Conservation (phyloP, 179 eudicot genomes). For the Sideroxylon spinosum region DNA sequence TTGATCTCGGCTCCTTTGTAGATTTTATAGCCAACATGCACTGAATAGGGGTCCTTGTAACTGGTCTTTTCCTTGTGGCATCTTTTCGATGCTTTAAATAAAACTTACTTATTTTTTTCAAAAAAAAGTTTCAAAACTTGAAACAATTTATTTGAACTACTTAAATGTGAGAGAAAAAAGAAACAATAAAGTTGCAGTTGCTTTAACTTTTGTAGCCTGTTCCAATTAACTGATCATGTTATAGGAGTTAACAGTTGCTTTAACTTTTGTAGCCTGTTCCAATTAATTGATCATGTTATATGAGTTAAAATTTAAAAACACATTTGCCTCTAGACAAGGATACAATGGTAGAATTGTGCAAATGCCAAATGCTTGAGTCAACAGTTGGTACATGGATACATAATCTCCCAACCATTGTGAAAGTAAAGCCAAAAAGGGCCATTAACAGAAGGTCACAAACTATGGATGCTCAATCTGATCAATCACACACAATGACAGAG, state of each 20-base stretch:
- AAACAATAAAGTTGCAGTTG: neutral
- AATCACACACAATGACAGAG: neutral
- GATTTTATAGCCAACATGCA: no score
- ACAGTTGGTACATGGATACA: neutral
- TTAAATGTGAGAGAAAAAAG: neutral
- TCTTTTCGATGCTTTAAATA: no score
- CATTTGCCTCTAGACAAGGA: neutral
- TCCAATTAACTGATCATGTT: neutral
- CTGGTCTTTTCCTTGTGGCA: no score
- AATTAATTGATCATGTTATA: neutral
- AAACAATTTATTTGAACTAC: neutral
- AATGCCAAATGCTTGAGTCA: neutral
- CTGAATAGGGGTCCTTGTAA: no score
- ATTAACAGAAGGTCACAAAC: neutral
- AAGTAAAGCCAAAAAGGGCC: neutral
- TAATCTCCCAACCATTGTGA: neutral
- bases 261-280: neutral
- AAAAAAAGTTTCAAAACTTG: neutral
- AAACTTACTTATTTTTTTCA: no score
- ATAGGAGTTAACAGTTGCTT: neutral
- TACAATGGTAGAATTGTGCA: neutral
- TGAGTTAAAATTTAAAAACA: neutral
- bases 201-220: neutral
- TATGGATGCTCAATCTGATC: neutral
- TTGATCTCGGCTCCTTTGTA: no score